These are phyloP conservation scores for Blastobotrys malaysiensis DNA, from an alignment of 1,139 yeast genomes.

Conservation along the genomic window DNA sequence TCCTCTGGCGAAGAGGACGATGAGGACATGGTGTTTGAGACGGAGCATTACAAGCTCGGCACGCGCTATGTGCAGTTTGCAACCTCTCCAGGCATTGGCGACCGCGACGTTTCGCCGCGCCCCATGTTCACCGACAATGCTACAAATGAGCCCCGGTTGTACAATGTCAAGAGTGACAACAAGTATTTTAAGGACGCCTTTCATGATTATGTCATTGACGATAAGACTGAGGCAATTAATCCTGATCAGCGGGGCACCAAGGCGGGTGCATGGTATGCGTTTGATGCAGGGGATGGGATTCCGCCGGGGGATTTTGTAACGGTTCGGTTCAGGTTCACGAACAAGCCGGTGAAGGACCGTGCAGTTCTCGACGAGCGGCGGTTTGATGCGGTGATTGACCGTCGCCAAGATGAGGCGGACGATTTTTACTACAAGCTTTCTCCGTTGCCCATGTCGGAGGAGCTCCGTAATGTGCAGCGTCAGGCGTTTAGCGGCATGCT, in stretches of 20 bases:
- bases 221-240: constrained; percentile 55
- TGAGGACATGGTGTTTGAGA: constrained; percentile 40
- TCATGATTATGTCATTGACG: constrained; percentile 74
- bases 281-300: constrained; percentile 69
- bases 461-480: constrained; percentile 78
- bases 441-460: constrained; percentile 81
- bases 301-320: constrained; percentile 90
- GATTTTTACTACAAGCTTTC: constrained; percentile 88
- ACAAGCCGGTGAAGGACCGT: constrained; percentile 36
- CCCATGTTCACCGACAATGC: constrained; percentile 86
- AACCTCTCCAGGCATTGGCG: constrained; percentile 72
- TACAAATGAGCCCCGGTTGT: constrained; percentile 67
- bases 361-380: constrained; percentile 60
- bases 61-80: constrained; percentile 68
- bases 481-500: constrained; percentile 93
- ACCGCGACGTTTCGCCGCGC: constrained; percentile 56
- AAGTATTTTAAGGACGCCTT: constrained; percentile 82
- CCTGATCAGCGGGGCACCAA: constrained; percentile 69
- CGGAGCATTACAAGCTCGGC: constrained; percentile 71
- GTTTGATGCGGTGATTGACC: constrained; percentile 66
- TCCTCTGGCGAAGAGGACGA: not conserved
- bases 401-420: constrained; percentile 86
- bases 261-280: constrained; percentile 75
- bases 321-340: constrained; percentile 69
- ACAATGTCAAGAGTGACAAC: constrained; percentile 51